Evolutionary conservation across 2,329 filamentous ascomycete genomes (phyloP), one percentile per base, ranked within the genome.

Genomic region (Pezicula neosporulosa): DNA sequence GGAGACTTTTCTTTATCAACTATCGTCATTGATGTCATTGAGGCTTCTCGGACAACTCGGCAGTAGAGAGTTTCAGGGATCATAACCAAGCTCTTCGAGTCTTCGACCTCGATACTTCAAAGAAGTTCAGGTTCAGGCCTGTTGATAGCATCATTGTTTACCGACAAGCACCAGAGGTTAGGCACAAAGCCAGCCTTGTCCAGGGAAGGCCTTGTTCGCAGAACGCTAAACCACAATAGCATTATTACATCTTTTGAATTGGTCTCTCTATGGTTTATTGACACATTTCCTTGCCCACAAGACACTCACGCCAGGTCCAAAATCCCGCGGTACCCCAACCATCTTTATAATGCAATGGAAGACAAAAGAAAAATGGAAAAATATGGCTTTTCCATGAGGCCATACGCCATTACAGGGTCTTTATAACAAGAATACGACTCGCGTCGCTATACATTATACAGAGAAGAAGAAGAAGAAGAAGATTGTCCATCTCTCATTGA

Each of bases 391-490:
- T 47, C 51, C 45, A 51, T 55, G 48, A 24, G 42, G 42, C 42
- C 53, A 52, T 52, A 50, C 51, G 54, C 53, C 54, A 59, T 59
- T 58, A 59, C 48, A 52, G 46, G 47, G 47, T 13, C 50, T 58
- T 48, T 55, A 54, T 57, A 48, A 50, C 47, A 44, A 47, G 37
- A 55, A 44, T 44, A 44, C 36, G 45, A 39, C 45, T 48, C 47
- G 30, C 37, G 45, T 47, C 33, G 35, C 33, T 15, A 44, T 47
- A 60, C 50, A 62, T 60, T 58, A 55, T 60, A 60, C 58, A 62
- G 52, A 60, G 54, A 60, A 58, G 44, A 46, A 49, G 36, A 58
- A 60, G 54, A 60, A 58, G 44, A 46, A 49, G 36, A 58, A 47
- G 49, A 36, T 18, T 15, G 16, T 55, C 50, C 56, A 53, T 54